Percentiles rank a stretch among this genome's conserved stretches.
Evolutionary conservation across 2,329 filamentous ascomycete species (phyloP).

Genomic region (Metarhizium anisopliae): DNA sequence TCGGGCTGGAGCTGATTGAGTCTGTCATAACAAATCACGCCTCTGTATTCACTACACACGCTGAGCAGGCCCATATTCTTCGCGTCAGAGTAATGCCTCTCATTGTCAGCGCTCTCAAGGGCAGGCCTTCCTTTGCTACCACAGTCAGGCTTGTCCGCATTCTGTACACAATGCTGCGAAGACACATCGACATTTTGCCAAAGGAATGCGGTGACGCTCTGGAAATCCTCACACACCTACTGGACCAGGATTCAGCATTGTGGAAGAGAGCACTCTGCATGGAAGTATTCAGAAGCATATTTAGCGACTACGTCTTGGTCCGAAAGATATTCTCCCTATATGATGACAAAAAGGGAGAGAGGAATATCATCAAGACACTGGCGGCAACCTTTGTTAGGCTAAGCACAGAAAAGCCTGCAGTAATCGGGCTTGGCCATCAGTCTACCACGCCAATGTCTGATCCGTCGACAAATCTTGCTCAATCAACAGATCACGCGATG

Average conservation of each 20-base stretch:
- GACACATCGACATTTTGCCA: conserved; percentile 66
- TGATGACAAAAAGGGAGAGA: conserved; percentile 64
- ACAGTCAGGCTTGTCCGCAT: conserved; percentile 78
- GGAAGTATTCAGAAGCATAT: conserved; percentile 82
- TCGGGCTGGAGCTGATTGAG: conserved; percentile 86
- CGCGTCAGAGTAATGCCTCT: conserved; percentile 74
- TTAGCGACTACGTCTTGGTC: conserved; percentile 69
- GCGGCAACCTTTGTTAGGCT: conserved; percentile 85
- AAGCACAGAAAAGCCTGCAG: conserved; percentile 78
- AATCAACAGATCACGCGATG: conserved; percentile 71
- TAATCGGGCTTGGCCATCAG: conserved; percentile 83
- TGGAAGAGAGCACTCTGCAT: conserved; percentile 91
- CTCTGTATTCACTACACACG: conserved; percentile 67
- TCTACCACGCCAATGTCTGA: conserved; percentile 69
- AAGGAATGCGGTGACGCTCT: conserved; percentile 77
- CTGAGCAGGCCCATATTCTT: conserved; percentile 73
- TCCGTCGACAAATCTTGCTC: conserved; percentile 43
- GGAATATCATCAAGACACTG: conserved; percentile 69
- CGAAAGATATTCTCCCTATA: conserved; percentile 74
- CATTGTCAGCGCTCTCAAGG: conserved; percentile 67
- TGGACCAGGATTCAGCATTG: conserved; percentile 73
- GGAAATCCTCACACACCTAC: conserved; percentile 70
- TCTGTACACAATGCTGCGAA: conserved; percentile 69
- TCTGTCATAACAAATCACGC: conserved; percentile 80
- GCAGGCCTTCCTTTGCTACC: conserved; percentile 69